These are phyloP conservation scores for Boechera divaricarpa DNA, from an alignment of 345 rosid genomes.

Conservation along the genomic window DNA sequence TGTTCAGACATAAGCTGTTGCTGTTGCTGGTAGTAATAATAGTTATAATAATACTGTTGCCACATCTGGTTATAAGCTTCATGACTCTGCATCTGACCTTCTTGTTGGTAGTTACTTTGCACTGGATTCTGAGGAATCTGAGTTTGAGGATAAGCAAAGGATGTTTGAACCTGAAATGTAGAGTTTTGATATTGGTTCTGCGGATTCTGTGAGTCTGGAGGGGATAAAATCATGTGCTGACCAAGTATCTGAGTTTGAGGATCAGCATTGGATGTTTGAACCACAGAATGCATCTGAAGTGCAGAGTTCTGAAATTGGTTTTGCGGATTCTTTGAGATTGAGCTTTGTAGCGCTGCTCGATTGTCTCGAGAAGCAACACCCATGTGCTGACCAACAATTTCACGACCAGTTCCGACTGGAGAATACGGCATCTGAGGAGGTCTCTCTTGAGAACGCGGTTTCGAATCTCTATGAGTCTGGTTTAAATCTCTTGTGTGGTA, in stretches of 20 bases:
- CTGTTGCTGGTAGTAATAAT: constrained; percentile 57
- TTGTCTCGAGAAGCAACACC: constrained; percentile 43
- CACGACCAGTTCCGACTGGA: constrained; percentile 42
- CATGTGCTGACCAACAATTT: constrained; percentile 45
- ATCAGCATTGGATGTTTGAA: constrained; percentile 48
- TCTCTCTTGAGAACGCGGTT: constrained; percentile 54
- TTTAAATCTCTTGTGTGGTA: constrained; percentile 47
- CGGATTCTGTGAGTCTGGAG: constrained; percentile 48
- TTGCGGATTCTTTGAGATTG: constrained; percentile 49
- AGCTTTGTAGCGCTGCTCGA: constrained; percentile 41
- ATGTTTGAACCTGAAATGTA: constrained; percentile 48
- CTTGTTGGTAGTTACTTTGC: constrained; percentile 57
- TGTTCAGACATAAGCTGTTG: constrained; percentile 52
- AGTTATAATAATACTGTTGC: constrained; percentile 79
- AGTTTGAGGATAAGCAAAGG: constrained; percentile 49
- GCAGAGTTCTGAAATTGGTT: constrained; percentile 49
- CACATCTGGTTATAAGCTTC: constrained; percentile 74
- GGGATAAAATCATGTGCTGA: constrained; percentile 43
- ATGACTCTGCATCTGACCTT: constrained; percentile 52
- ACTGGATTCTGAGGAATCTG: constrained; percentile 49
- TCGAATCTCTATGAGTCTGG: constrained; percentile 53
- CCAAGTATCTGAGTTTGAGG: constrained; percentile 47
- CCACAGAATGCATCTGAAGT: constrained; percentile 42
- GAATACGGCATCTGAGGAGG: constrained; percentile 45
- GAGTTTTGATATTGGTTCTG: constrained; percentile 52